Percentiles rank a stretch among this genome's conserved stretches.
These are phyloP conservation scores for Triangularia setosa DNA, from an alignment of 2,329 filamentous ascomycete species.

Conservation along the genomic window DNA sequence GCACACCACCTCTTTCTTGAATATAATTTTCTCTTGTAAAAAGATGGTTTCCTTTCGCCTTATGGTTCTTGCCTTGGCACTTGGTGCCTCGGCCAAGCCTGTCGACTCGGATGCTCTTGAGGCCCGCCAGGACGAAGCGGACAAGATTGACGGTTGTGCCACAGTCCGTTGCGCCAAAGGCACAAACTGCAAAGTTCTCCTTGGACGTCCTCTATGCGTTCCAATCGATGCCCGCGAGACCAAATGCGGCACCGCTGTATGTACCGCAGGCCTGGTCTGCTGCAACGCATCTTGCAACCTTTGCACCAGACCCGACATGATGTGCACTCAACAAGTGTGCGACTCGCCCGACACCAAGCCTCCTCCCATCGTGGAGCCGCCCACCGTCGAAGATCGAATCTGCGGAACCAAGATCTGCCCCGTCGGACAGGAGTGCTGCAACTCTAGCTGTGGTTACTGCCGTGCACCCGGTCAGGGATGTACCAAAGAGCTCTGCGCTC, in stretches of 20 bases:
- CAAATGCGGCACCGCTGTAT: conserved; percentile 8
- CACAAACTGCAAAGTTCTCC: conserved; percentile 18
- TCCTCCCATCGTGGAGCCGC: neutral
- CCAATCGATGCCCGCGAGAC: neutral
- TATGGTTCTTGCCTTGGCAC: conserved; percentile 10
- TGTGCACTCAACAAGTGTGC: conserved; percentile 21
- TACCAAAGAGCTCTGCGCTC: conserved; percentile 19
- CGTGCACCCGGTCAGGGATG: conserved; percentile 19
- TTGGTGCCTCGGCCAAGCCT: conserved; percentile 16
- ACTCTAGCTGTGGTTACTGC: conserved; percentile 24
- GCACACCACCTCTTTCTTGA: neutral
- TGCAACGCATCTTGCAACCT: conserved; percentile 24
- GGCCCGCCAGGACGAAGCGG: neutral
- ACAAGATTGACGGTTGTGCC: conserved; percentile 13
- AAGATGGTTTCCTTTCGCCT: conserved; percentile 11
- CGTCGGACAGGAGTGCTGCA: conserved; percentile 19
- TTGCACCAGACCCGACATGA: conserved; percentile 20
- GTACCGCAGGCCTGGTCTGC: conserved; percentile 19
- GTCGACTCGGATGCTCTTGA: conserved; percentile 2
- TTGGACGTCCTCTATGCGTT: conserved; percentile 16
- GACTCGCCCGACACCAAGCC: neutral
- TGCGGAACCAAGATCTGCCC: conserved; percentile 18
- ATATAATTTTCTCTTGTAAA: neutral
- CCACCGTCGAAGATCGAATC: neutral
- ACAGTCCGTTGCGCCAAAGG: conserved; percentile 14